Percentiles rank a stretch among this genome's conserved stretches.
Conservation (phyloP, 1,139 yeast species). For the Magnusiomyces suaveolens region DNA sequence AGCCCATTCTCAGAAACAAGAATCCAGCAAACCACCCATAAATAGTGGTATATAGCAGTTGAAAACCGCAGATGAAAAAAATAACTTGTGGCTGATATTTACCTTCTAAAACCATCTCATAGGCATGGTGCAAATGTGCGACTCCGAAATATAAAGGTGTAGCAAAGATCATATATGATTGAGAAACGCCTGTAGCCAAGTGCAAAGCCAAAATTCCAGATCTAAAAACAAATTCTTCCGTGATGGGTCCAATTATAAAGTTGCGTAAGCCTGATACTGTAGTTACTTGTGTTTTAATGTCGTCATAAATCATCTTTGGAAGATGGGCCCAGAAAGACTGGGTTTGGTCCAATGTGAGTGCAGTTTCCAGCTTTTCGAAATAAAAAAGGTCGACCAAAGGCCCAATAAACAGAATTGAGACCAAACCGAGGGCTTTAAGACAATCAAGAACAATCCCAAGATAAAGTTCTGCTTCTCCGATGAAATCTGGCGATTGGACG, state of each 20-base stretch:
- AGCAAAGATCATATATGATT: slow-evolving; percentile 26
- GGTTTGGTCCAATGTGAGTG: neutral
- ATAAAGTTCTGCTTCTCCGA: slow-evolving; percentile 6
- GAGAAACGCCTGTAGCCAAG: slow-evolving; percentile 28
- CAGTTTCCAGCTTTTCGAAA: slow-evolving; percentile 18
- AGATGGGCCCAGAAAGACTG: neutral
- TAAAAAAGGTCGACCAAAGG: slow-evolving; percentile 42
- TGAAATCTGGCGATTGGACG: slow-evolving; percentile 3
- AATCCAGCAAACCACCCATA: slow-evolving; percentile 72
- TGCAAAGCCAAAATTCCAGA: slow-evolving; percentile 45
- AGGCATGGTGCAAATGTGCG: slow-evolving; percentile 88
- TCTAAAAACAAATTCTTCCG: slow-evolving; percentile 80
- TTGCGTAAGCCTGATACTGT: slow-evolving; percentile 52
- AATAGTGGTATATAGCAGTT: slow-evolving; percentile 59
- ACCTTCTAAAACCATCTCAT: slow-evolving; percentile 37
- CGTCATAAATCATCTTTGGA: slow-evolving; percentile 16
- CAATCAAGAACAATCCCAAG: slow-evolving; percentile 16
- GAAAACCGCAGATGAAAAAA: slow-evolving; percentile 41
- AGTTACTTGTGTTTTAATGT: slow-evolving; percentile 19
- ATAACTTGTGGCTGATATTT: slow-evolving; percentile 26
- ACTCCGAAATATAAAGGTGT: slow-evolving; percentile 75
- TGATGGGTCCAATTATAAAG: slow-evolving; percentile 67
- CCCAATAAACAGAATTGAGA: slow-evolving; percentile 42
- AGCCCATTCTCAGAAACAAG: slow-evolving; percentile 44
- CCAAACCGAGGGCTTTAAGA: slow-evolving; percentile 25